Percentiles rank a stretch among this genome's conserved stretches.
Evolutionary conservation across 2,329 filamentous ascomycete genomes (phyloP).

Genomic region (Rhexocercosporidium sp.): DNA sequence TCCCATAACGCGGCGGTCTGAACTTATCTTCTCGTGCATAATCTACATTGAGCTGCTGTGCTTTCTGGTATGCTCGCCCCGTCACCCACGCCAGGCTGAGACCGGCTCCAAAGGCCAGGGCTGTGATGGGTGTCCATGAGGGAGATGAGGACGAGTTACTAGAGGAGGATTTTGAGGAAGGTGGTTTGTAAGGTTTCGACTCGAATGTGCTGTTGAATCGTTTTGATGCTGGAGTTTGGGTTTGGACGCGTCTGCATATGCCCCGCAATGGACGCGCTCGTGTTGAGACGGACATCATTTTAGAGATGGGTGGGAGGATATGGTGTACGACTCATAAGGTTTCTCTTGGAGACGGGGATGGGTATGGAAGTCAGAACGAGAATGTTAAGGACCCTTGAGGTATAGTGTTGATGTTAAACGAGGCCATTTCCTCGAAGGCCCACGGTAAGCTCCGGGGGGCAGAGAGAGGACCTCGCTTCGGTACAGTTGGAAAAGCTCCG

Average conservation of each 20-base stretch:
- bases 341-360: too few species aligned
- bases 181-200: constrained; percentile 4
- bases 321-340: too few species aligned
- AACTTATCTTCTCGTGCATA: constrained; percentile 63
- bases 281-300: neutral
- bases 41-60: constrained; percentile 3
- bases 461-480: too few species aligned
- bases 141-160: neutral
- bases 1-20: constrained; percentile 36
- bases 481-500: too few species aligned
- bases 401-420: too few species aligned
- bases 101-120: constrained; percentile 1
- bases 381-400: too few species aligned
- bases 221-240: neutral
- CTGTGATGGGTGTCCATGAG: neutral
- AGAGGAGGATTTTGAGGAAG: neutral
- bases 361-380: too few species aligned
- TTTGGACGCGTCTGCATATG: neutral
- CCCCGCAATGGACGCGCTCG: neutral
- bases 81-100: constrained; percentile 5
- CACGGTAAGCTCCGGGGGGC: too few species aligned
- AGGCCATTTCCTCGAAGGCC: too few species aligned
- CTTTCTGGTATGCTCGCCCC: constrained; percentile 5
- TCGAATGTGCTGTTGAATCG: constrained; percentile 7
- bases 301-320: neutral